Evolutionary conservation across 2,329 filamentous ascomycete genomes (phyloP).

Genomic region (Penicillium sp.): DNA sequence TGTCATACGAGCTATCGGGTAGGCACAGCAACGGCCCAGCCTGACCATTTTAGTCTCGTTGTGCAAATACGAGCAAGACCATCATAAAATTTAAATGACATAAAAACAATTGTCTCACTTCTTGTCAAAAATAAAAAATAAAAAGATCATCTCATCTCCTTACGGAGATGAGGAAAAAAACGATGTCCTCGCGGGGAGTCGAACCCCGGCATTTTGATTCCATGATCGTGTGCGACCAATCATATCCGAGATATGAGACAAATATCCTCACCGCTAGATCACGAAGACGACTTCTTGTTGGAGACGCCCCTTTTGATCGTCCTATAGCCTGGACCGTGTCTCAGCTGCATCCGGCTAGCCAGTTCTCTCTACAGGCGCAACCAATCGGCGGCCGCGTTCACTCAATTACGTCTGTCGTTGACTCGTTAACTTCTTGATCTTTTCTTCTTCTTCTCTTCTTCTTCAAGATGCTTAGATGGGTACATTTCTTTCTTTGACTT

Average conservation of each 20-base stretch:
- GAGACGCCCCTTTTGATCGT: too few species aligned
- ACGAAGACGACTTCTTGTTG: not conserved
- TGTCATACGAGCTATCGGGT: not conserved
- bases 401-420: not conserved
- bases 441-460: too few species aligned
- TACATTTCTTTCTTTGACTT: too few species aligned
- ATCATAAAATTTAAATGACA: too few species aligned
- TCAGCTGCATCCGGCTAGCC: too few species aligned
- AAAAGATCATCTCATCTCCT: too few species aligned
- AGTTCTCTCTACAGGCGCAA: not conserved
- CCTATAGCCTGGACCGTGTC: too few species aligned
- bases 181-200: not conserved
- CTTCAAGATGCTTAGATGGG: too few species aligned
- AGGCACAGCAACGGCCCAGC: not conserved
- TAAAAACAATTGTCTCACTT: too few species aligned
- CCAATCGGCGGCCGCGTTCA: conserved; percentile 1
- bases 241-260: not conserved
- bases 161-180: not conserved
- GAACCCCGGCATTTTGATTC: too few species aligned
- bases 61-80: too few species aligned
- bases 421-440: not conserved
- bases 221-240: not conserved
- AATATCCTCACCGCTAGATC: not conserved
- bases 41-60: too few species aligned
- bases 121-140: not conserved